A percentile compares a stretch with the other conserved stretches of the same genome.
These are phyloP conservation scores for Leptomonas seymouri DNA, from an alignment of 208 protist genomes.

Conservation along the genomic window DNA sequence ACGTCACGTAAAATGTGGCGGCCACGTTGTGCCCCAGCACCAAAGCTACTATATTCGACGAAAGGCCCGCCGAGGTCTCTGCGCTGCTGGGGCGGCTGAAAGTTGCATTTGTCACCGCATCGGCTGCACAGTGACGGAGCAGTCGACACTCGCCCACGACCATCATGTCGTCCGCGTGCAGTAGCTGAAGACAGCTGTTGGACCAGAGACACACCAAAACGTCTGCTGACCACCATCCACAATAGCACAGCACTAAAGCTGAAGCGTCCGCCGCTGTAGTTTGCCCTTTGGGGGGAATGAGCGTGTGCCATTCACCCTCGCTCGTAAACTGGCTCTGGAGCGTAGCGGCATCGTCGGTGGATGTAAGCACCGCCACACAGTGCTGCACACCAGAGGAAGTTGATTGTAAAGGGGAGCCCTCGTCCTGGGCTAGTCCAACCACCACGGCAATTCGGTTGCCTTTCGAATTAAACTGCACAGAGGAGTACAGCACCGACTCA, in stretches of 20 bases:
- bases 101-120: constrained; percentile 25
- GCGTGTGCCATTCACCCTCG: constrained; percentile 26
- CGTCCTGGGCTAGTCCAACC: constrained; percentile 9
- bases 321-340: constrained; percentile 18
- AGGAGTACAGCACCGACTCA: constrained; percentile 18
- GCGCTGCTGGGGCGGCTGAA: constrained; percentile 10
- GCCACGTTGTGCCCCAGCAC: constrained; percentile 53
- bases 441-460: constrained; percentile 19
- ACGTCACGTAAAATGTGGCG: constrained; percentile 41
- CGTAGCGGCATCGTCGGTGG: constrained; percentile 2
- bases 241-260: constrained; percentile 27
- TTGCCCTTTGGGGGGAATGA: constrained; percentile 9
- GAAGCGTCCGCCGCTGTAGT: not conserved
- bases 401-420: not conserved
- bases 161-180: constrained; percentile 7
- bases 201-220: constrained; percentile 61
- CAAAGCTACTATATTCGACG: constrained; percentile 42
- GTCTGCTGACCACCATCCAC: constrained; percentile 51
- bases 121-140: constrained; percentile 25
- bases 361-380: constrained; percentile 22
- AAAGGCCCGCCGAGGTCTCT: not conserved
- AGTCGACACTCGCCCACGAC: constrained; percentile 19
- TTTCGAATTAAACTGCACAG: constrained; percentile 23
- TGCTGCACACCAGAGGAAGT: not conserved
- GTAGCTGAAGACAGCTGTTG: constrained; percentile 45